A percentile compares a stretch with the other conserved stretches of the same genome.
These are phyloP conservation scores for Ophiocordyceps camponoti-floridani DNA, from an alignment of 2,329 filamentous ascomycete genomes.

Conservation along the genomic window DNA sequence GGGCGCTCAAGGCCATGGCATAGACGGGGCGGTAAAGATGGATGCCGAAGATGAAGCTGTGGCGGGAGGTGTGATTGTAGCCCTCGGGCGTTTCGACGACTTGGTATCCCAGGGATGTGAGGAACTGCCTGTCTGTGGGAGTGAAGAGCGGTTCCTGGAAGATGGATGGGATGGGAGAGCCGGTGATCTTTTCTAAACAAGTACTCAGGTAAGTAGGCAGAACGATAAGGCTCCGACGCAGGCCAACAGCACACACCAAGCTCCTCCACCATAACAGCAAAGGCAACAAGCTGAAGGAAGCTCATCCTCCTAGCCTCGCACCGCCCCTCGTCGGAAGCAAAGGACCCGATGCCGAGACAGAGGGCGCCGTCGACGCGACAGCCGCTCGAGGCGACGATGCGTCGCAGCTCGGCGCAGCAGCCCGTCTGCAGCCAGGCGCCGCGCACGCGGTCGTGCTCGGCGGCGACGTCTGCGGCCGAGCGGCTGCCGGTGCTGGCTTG, in stretches of 20 bases:
- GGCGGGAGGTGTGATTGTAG: conserved; percentile 26
- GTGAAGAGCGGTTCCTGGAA: conserved; percentile 39
- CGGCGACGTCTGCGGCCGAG: conserved; percentile 10
- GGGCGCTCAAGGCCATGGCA: conserved; percentile 24
- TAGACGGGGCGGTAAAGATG: conserved; percentile 41
- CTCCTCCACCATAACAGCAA: conserved; percentile 26
- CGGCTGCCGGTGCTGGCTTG: background rate
- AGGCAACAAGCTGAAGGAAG: conserved; percentile 34
- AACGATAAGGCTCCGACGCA: too few species aligned
- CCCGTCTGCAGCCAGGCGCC: conserved; percentile 10
- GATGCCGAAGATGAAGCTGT: conserved; percentile 41
- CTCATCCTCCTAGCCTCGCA: conserved; percentile 26
- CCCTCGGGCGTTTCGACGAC: conserved; percentile 33
- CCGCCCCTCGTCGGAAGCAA: conserved; percentile 29
- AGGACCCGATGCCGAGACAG: conserved; percentile 36
- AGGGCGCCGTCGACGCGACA: conserved; percentile 22
- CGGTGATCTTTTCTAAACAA: conserved; percentile 5
- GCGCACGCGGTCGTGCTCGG: conserved; percentile 11
- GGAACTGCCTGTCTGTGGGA: conserved; percentile 28
- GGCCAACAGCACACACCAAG: conserved; percentile 14
- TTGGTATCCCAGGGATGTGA: conserved; percentile 33
- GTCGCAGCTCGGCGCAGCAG: conserved; percentile 13
- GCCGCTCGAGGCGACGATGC: conserved; percentile 11
- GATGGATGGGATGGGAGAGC: conserved; percentile 20
- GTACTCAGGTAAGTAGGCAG: background rate